Percentiles rank a stretch among this genome's conserved stretches.
phyloP scores from a whole-genome alignment of 371 early-diverging fungal genomes.

The Chytridium lagenaria region DNA sequence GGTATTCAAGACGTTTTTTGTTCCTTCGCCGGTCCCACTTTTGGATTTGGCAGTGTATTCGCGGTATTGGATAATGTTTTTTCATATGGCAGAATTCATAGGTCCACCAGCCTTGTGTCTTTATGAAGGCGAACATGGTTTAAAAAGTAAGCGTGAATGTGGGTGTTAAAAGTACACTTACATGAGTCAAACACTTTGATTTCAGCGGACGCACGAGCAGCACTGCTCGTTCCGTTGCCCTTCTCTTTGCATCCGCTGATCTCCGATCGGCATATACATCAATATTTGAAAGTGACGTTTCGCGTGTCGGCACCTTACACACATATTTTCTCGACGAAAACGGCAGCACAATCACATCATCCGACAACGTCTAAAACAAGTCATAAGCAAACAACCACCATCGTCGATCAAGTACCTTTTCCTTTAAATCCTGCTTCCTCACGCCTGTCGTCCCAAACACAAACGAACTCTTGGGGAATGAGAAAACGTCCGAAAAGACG shows the following conservation, averaged over 20 bases:
- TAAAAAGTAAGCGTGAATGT: not conserved
- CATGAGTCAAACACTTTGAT: not conserved
- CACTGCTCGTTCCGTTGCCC: not conserved
- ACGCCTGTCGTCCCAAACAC: not conserved
- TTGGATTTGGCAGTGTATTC: conserved; percentile 22
- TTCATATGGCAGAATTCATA: conserved; percentile 33
- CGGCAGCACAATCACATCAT: not conserved
- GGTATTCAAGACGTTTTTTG: conserved; percentile 21
- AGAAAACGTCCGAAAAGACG: conserved; percentile 9
- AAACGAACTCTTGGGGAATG: conserved; percentile 1
- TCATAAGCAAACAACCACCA: no score
- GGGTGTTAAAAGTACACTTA: not conserved
- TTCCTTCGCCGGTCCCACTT: not conserved
- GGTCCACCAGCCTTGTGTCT: conserved; percentile 33
- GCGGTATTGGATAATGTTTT: conserved; percentile 28
- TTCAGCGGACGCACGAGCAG: not conserved
- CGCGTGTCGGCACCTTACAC: not conserved
- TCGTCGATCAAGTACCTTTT: not conserved
- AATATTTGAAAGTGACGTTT: not conserved
- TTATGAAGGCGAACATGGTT: not conserved
- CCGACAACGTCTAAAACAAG: not conserved
- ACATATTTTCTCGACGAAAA: not conserved
- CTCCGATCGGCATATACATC: conserved; percentile 12
- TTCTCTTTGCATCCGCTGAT: not conserved
- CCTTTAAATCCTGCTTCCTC: not conserved